These are phyloP conservation scores for Populus hybrid DNA, from an alignment of 441 rosid genomes.

Conservation along the genomic window DNA sequence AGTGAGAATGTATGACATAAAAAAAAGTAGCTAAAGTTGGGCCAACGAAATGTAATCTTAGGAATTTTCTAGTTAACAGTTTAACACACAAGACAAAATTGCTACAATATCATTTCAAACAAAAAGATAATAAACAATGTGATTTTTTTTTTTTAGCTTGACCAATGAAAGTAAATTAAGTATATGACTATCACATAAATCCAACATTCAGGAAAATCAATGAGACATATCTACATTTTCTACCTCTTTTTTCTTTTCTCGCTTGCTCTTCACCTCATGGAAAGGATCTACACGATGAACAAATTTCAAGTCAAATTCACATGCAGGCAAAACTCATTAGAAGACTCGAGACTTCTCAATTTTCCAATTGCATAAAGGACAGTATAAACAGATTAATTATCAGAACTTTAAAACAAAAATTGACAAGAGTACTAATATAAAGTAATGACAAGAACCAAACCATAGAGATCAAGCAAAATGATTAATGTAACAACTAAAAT, in stretches of 20 bases:
- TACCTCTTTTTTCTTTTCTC: constrained; percentile 96
- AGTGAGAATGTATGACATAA: background rate
- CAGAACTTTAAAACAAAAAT: background rate
- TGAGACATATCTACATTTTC: background rate
- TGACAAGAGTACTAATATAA: background rate
- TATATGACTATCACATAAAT: background rate
- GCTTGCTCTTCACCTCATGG: constrained; percentile 95
- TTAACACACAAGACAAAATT: background rate
- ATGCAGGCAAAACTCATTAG: background rate
- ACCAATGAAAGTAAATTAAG: too few species aligned
- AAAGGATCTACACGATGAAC: constrained; percentile 70
- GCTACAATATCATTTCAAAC: background rate
- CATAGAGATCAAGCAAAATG: background rate
- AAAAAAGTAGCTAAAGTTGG: constrained; percentile 6
- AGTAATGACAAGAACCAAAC: background rate
- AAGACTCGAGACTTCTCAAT: background rate
- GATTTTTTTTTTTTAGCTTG: too few species aligned
- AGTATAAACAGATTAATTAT: too few species aligned
- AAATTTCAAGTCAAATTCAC: background rate
- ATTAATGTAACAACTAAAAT: background rate
- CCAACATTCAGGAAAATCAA: background rate
- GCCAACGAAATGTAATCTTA: background rate
- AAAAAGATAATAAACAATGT: background rate
- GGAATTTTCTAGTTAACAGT: background rate
- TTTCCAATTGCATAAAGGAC: background rate